phyloP scores from a whole-genome alignment of 192 early-diverging fungal genomes.

The Spizellomyces punctatus region DNA sequence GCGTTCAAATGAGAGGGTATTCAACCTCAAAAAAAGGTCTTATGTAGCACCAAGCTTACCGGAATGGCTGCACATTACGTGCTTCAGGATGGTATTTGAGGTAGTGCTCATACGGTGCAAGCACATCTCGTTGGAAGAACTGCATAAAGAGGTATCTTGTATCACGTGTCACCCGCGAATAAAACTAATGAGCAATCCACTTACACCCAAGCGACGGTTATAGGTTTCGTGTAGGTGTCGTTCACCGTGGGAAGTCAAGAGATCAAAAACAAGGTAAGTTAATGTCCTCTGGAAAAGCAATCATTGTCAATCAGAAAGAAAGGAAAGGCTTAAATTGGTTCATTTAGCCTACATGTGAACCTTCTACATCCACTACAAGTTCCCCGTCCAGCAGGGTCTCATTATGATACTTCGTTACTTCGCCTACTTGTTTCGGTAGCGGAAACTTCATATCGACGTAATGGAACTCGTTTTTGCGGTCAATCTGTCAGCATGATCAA shows the following conservation, averaged over 20 bases:
- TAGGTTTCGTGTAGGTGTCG: slow-evolving; percentile 58
- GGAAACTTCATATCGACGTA: slow-evolving; percentile 60
- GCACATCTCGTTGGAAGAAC: slow-evolving; percentile 64
- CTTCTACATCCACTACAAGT: slow-evolving; percentile 75
- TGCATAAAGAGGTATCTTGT: slow-evolving; percentile 14
- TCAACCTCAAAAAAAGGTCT: neutral
- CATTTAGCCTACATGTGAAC: slow-evolving; percentile 30
- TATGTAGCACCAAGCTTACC: slow-evolving; percentile 29
- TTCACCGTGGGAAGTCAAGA: slow-evolving; percentile 55
- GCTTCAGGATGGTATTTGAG: slow-evolving; percentile 39
- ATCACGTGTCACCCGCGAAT: no score
- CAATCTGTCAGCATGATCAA: slow-evolving; percentile 47
- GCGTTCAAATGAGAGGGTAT: neutral
- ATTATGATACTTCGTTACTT: slow-evolving; percentile 52
- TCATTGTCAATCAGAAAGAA: neutral
- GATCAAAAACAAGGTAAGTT: slow-evolving; percentile 63
- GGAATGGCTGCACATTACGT: slow-evolving; percentile 54
- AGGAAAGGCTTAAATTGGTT: neutral
- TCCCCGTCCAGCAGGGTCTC: slow-evolving; percentile 90
- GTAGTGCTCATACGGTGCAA: slow-evolving; percentile 62
- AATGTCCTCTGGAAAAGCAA: slow-evolving; percentile 17
- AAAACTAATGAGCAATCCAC: slow-evolving; percentile 15
- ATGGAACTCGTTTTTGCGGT: slow-evolving; percentile 84
- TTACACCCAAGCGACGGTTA: slow-evolving; percentile 69
- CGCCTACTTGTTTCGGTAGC: slow-evolving; percentile 28